These are phyloP conservation scores for Wallacemonas rigidus DNA, from an alignment of 208 protist species.

Conservation along the genomic window DNA sequence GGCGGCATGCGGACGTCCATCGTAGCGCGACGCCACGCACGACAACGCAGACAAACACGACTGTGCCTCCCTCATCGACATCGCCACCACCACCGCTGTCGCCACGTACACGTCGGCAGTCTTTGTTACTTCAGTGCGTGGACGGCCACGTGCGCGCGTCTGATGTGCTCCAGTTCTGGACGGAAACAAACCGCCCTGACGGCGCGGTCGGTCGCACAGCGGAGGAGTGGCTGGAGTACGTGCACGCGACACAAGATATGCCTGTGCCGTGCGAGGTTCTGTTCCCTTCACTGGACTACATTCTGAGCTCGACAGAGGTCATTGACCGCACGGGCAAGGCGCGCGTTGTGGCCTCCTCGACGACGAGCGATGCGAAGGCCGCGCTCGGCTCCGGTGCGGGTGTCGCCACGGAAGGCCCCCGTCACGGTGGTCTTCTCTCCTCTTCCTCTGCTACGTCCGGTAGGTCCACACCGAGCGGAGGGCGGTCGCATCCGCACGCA, in stretches of 20 bases:
- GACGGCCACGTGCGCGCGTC: constrained; percentile 49
- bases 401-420: no score
- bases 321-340: constrained; percentile 12
- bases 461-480: not conserved
- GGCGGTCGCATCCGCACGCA: constrained; percentile 10
- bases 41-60: no score
- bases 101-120: constrained; percentile 13
- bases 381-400: not conserved
- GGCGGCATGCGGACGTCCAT: no score
- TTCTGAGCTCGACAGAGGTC: constrained; percentile 27
- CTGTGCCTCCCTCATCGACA: no score
- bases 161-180: constrained; percentile 81
- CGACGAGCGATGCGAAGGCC: constrained; percentile 1
- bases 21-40: no score
- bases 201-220: constrained; percentile 49
- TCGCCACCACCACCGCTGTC: not conserved
- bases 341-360: constrained; percentile 16
- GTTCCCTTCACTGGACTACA: constrained; percentile 62
- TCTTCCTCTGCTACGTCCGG: not conserved
- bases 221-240: constrained; percentile 77
- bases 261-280: constrained; percentile 72
- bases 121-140: constrained; percentile 61
- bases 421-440: no score
- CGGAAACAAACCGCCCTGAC: constrained; percentile 73
- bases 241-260: constrained; percentile 36